Conservation (phyloP, 202 grass and related monocot species). For the Digitaria exilis region DNA sequence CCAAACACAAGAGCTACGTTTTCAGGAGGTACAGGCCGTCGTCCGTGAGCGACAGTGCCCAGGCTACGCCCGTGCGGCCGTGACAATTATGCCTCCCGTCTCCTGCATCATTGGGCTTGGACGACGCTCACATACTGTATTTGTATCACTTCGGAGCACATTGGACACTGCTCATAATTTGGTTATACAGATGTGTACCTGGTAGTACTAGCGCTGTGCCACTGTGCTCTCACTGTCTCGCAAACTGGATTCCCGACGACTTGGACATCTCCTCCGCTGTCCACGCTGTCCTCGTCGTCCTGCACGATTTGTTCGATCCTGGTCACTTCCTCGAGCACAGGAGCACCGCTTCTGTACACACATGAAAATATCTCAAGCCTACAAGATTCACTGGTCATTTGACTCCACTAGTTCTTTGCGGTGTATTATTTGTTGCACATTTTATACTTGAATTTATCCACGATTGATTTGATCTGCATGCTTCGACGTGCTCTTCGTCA, state of each 20-base stretch:
- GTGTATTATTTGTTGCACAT: background rate
- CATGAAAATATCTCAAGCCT: slow-evolving; percentile 2
- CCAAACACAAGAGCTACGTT: background rate
- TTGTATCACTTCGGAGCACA: background rate
- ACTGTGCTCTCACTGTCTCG: background rate
- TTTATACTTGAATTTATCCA: background rate
- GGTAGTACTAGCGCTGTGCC: background rate
- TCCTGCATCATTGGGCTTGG: background rate
- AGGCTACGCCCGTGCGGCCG: background rate
- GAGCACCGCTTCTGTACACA: background rate
- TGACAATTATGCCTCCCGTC: background rate
- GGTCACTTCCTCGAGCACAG: background rate
- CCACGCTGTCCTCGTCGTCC: background rate
- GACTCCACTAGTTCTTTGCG: background rate
- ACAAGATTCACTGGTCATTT: background rate
- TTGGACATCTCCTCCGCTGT: background rate
- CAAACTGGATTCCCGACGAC: background rate
- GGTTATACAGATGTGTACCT: background rate
- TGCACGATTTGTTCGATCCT: background rate
- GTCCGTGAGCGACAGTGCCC: background rate
- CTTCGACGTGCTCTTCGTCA: background rate
- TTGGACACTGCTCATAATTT: background rate
- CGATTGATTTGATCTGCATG: slow-evolving; percentile 23
- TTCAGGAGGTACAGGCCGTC: background rate
- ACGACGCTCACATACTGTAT: background rate